Conservation (phyloP, 192 early-diverging fungal species). For the Backusella macrospora region DNA sequence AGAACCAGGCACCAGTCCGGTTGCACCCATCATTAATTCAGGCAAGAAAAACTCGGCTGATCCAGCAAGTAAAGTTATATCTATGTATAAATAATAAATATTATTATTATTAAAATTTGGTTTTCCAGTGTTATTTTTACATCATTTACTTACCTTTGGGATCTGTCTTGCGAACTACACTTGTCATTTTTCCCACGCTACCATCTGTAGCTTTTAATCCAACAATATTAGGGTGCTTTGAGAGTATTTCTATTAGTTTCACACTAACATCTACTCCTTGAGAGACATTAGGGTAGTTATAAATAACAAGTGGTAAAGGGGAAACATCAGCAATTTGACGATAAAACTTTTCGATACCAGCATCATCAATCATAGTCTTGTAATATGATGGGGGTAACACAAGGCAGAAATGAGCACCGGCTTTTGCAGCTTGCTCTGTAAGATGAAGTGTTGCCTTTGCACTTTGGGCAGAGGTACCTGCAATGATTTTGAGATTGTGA, state of each 20-base stretch:
- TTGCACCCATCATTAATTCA: slow-evolving; percentile 37
- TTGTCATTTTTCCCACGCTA: slow-evolving; percentile 44
- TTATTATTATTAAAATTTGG: not conserved
- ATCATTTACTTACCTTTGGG: slow-evolving; percentile 10
- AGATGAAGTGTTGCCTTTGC: slow-evolving; percentile 36
- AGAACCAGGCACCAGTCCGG: slow-evolving; percentile 36
- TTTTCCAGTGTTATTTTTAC: not conserved
- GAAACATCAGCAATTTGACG: slow-evolving; percentile 34
- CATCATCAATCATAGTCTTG: slow-evolving; percentile 18
- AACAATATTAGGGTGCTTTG: slow-evolving; percentile 40
- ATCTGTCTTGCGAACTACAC: slow-evolving; percentile 32
- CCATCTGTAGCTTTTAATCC: slow-evolving; percentile 43
- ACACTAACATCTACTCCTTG: slow-evolving; percentile 41
- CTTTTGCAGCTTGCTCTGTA: slow-evolving; percentile 32
- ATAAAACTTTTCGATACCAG: slow-evolving; percentile 28
- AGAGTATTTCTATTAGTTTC: slow-evolving; percentile 6
- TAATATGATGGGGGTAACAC: slow-evolving; percentile 43
- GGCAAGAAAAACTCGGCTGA: slow-evolving; percentile 42
- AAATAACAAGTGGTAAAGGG: slow-evolving; percentile 42
- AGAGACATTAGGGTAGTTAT: slow-evolving; percentile 43
- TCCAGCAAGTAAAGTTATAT: slow-evolving; percentile 43
- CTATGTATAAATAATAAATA: slow-evolving; percentile 15
- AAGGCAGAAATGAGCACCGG: slow-evolving; percentile 34
- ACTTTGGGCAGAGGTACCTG: slow-evolving; percentile 33
- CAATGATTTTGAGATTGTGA: slow-evolving; percentile 29